Evolutionary conservation across 345 rosid species (phyloP).

Genomic region (Turnera subulata): DNA sequence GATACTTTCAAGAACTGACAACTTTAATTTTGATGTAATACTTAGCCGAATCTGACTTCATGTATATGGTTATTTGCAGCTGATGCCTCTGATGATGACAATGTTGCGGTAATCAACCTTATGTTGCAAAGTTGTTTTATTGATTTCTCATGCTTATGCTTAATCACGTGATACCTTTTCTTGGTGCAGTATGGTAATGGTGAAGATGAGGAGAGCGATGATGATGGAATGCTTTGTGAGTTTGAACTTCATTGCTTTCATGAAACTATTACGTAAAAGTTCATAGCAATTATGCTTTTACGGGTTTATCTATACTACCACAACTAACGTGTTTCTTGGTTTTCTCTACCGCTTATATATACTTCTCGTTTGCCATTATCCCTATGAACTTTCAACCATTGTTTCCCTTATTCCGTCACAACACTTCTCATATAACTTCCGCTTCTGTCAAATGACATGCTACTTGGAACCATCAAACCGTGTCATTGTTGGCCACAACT

Average conservation of each 20-base stretch:
- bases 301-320: too few relatives aligned
- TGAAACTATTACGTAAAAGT: conserved; percentile 1
- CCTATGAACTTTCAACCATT: too few relatives aligned
- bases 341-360: too few relatives aligned
- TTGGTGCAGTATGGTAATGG: conserved; percentile 48
- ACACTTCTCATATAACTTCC: too few relatives aligned
- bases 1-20: not conserved
- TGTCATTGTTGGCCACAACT: too few relatives aligned
- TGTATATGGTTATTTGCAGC: conserved; percentile 43
- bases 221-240: conserved; percentile 97
- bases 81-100: conserved; percentile 59
- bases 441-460: too few relatives aligned
- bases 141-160: not conserved
- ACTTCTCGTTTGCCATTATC: too few relatives aligned
- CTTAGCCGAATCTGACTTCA: conserved; percentile 13
- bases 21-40: not conserved
- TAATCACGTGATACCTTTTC: conserved; percentile 1
- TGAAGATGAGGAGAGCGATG: conserved; percentile 67
- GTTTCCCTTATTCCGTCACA: too few relatives aligned
- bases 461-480: too few relatives aligned
- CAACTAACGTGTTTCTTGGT: too few relatives aligned
- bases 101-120: conserved; percentile 39
- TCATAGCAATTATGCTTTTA: too few relatives aligned
- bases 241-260: conserved; percentile 10
- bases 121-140: not conserved